These are phyloP conservation scores for Bathelium albidoporum DNA, from an alignment of 495 filamentous ascomycete genomes.

Conservation along the genomic window DNA sequence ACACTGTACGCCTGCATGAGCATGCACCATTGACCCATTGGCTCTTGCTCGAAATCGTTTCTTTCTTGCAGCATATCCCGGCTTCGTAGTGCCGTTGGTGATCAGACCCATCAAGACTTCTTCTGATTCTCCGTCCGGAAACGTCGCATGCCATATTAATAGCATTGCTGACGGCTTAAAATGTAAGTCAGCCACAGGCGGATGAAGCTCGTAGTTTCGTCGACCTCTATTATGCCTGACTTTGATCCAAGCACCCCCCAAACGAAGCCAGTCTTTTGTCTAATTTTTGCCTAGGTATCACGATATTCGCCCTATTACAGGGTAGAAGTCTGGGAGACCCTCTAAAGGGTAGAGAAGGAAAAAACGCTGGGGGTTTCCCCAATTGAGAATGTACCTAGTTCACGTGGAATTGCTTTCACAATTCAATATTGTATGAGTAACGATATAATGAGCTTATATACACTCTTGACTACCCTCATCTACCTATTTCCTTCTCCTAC, in stretches of 20 bases:
- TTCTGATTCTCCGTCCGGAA: not conserved
- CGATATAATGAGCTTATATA: too few species aligned
- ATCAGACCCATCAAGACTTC: not conserved
- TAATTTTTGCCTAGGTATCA: too few species aligned
- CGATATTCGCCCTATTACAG: too few species aligned
- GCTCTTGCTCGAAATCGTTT: not conserved
- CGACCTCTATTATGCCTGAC: not conserved
- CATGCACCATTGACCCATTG: not conserved
- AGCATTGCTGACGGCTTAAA: not conserved
- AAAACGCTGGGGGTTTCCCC: too few species aligned
- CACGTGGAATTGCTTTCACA: too few species aligned
- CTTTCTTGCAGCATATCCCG: not conserved
- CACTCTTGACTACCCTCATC: too few species aligned
- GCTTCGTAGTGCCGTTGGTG: not conserved
- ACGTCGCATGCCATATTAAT: not conserved
- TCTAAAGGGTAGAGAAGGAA: too few species aligned
- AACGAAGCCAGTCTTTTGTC: too few species aligned
- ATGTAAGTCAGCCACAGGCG: not conserved
- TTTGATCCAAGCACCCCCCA: too few species aligned
- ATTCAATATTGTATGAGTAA: too few species aligned
- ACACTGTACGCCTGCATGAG: not conserved
- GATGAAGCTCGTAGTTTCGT: not conserved
- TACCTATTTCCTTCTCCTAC: constrained; percentile 1
- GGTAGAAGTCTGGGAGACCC: too few species aligned
- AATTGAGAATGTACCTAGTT: too few species aligned